These are phyloP conservation scores for Pseudisothecium myosuroides DNA, from an alignment of 225 moss, liverwort and hornwort species.

Conservation along the genomic window DNA sequence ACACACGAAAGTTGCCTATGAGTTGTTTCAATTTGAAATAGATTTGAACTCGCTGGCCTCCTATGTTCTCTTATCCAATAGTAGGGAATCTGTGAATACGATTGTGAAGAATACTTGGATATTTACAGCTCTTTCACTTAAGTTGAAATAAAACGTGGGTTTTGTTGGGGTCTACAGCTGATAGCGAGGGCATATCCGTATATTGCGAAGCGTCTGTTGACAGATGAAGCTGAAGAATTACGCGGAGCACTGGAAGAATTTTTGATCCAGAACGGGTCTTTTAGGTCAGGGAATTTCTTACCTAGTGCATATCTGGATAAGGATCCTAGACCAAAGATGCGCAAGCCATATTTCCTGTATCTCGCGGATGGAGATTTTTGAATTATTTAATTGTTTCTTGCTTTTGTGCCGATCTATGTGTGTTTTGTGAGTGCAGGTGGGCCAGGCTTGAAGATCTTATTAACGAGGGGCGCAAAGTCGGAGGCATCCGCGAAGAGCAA, in stretches of 20 bases:
- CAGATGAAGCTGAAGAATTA: conserved; percentile 61
- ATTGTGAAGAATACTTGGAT: neutral
- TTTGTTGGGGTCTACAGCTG: conserved; percentile 27
- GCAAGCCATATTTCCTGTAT: neutral
- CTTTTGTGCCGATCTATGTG: neutral
- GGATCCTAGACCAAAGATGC: neutral
- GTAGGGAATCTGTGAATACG: neutral
- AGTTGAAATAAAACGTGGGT: neutral
- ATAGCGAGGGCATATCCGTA: conserved; percentile 65
- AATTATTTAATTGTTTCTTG: neutral
- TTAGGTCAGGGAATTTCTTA: conserved; percentile 21
- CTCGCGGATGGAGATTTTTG: neutral
- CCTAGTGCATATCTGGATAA: neutral
- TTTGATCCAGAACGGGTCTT: conserved; percentile 56
- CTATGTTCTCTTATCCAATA: neutral
- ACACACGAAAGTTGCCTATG: neutral
- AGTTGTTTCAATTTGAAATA: neutral
- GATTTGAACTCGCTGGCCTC: neutral
- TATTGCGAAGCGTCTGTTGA: conserved; percentile 57
- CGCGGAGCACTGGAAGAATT: conserved; percentile 56
- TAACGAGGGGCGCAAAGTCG: conserved; percentile 49
- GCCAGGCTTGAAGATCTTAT: conserved; percentile 53
- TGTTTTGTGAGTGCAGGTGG: conserved; percentile 28
- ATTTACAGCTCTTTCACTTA: neutral
- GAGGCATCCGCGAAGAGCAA: conserved; percentile 58